Percentiles rank a stretch among this genome's conserved stretches.
Conservation (phyloP, 192 early-diverging fungal genomes). For the Rhizophlyctis rosea region DNA sequence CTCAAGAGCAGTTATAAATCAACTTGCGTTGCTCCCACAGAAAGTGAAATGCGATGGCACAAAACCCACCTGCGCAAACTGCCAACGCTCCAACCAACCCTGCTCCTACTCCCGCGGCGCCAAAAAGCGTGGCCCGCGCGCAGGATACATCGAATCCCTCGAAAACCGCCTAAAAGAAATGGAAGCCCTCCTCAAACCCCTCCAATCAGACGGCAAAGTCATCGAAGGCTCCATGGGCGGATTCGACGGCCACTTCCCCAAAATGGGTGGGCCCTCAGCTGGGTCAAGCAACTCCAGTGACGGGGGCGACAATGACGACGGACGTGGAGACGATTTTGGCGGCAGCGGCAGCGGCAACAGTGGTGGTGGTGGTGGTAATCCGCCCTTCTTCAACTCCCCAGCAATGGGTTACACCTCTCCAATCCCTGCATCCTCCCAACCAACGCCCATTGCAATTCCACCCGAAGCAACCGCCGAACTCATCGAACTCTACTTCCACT, state of each 20-base stretch:
- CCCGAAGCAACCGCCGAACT: conserved; percentile 38
- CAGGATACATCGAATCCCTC: conserved; percentile 72
- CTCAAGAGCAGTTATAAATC: background rate
- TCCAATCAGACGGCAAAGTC: background rate
- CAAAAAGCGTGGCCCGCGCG: conserved; percentile 86
- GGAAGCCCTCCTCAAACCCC: conserved; percentile 62
- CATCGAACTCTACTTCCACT: conserved; percentile 35
- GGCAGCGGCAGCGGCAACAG: too few species aligned
- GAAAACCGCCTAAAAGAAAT: conserved; percentile 75
- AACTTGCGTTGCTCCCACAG: conserved; percentile 24
- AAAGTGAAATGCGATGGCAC: conserved; percentile 86
- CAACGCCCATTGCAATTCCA: conserved; percentile 17
- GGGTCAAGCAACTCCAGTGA: background rate
- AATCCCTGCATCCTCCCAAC: background rate
- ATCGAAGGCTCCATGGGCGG: background rate
- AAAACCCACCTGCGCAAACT: conserved; percentile 78
- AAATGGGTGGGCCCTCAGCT: background rate
- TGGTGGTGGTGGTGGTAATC: background rate
- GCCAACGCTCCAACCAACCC: conserved; percentile 57
- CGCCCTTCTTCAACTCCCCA: conserved; percentile 10
- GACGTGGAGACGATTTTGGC: too few species aligned
- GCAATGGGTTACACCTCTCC: background rate
- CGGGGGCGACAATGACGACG: background rate
- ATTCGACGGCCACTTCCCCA: background rate
- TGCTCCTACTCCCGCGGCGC: conserved; percentile 83